Evolutionary conservation across 192 early-diverging fungal species (phyloP).

Genomic region (Umbelopsis sp.): DNA sequence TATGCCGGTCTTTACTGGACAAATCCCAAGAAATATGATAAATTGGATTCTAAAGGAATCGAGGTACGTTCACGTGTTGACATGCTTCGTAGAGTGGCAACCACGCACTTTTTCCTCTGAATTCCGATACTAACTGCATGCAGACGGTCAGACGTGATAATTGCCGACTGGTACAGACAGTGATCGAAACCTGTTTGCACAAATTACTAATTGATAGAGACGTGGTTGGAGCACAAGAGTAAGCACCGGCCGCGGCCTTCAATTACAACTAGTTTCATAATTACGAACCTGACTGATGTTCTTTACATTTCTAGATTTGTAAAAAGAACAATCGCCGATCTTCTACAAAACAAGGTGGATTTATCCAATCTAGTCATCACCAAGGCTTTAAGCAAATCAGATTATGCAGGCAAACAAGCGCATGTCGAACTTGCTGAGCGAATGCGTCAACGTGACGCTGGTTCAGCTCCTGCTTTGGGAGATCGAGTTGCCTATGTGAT

Average conservation of each 20-base stretch:
- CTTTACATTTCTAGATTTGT: constrained; percentile 59
- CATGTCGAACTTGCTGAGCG: constrained; percentile 95
- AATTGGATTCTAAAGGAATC: constrained; percentile 97
- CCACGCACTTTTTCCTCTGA: neutral
- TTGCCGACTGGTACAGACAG: constrained; percentile 88
- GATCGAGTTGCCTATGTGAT: constrained; percentile 98
- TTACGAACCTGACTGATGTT: neutral
- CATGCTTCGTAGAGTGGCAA: neutral
- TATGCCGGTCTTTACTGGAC: constrained; percentile 99
- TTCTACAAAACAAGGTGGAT: constrained; percentile 97
- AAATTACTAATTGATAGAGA: constrained; percentile 93
- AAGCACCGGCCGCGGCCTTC: constrained; percentile 6
- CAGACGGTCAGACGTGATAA: constrained; percentile 96
- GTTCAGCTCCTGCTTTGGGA: constrained; percentile 93
- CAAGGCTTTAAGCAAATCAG: constrained; percentile 93
- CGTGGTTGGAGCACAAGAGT: constrained; percentile 81
- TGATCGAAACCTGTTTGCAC: constrained; percentile 89
- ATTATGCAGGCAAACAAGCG: constrained; percentile 94
- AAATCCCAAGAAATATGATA: constrained; percentile 89
- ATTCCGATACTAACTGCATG: neutral
- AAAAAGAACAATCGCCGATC: constrained; percentile 87
- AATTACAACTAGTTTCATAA: neutral
- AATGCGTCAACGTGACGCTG: constrained; percentile 95
- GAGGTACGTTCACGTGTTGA: constrained; percentile 58
- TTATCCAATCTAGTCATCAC: constrained; percentile 95